Evolutionary conservation across 768 basidiomycete genomes (phyloP), one percentile per base, ranked within the genome.

Genomic region (Leucocoprinus birnbaumii): DNA sequence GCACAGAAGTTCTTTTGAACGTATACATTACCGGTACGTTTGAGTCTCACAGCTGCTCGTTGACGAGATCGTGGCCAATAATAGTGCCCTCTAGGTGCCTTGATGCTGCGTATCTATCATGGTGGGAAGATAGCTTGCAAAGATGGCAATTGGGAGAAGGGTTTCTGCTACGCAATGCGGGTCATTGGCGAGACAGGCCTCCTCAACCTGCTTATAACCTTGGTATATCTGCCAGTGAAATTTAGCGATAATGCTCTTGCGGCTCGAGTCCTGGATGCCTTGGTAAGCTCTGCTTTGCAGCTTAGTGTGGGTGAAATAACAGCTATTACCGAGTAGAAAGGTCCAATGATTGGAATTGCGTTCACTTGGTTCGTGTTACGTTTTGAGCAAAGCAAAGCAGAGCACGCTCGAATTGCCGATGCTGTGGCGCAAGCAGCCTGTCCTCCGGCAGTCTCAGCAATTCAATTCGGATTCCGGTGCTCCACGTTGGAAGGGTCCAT

Each of bases 301-400:
- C n/a, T n/a, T n/a, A n/a, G n/a, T n/a, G n/a, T n/a, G n/a, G n/a
- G n/a, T n/a, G n/a, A n/a, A n/a, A n/a, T n/a, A n/a, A n/a, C n/a
- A n/a, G n/a, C n/a, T n/a, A n/a, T n/a, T n/a, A n/a, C n/a, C n/a
- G n/a, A 27, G 31, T 31, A 52, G 51, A 52, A 52, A 27, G 42
- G 31, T 2, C 42, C 51, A 5, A 16, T 52, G 5, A 21, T 52
- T 27, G 51, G 51, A 44, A 45, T 52, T 31, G 51, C 41, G 19
- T 52, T 52, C 42, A 52, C 43, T 16, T 44, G 42, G 42, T 44
- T 52, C 41, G 21, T 52, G 13, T 44, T 52, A 18, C 42, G 51
- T 2, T 41, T 35, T 35, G 40, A 41, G 22, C 19, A 10, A 7
- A 50, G 38, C 37, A 50, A n/a, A 40, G 48, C 37, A 19, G 48